Evolutionary conservation across 805 yeast genomes (phyloP).

Genomic region (Metschnikowia gruessii): DNA sequence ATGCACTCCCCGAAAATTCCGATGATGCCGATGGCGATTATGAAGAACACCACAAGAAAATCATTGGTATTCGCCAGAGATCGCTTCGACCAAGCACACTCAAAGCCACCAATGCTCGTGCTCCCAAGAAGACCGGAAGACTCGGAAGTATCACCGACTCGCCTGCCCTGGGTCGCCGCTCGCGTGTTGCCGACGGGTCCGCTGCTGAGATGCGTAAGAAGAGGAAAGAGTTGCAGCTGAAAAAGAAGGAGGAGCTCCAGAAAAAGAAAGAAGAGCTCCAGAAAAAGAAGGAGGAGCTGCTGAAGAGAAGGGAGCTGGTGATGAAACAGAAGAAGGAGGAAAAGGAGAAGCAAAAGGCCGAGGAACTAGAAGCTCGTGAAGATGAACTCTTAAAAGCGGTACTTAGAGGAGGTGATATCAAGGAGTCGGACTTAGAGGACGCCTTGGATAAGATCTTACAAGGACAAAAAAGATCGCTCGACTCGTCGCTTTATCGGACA

Average conservation of each 20-base stretch:
- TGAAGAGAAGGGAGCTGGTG: background rate
- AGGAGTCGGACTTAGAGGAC: constrained; percentile 24
- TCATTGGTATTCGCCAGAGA: background rate
- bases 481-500: constrained; percentile 19
- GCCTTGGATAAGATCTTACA: constrained; percentile 18
- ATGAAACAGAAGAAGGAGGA: constrained; percentile 1
- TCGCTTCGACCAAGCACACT: constrained; percentile 4
- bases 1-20: constrained; percentile 13
- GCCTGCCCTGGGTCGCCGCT: background rate
- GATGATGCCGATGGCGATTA: constrained; percentile 14
- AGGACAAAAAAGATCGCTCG: constrained; percentile 23
- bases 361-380: constrained; percentile 12
- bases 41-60: constrained; percentile 6
- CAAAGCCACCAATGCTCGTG: background rate
- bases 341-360: background rate
- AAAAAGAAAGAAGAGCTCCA: background rate
- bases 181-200: background rate
- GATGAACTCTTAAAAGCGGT: constrained; percentile 27
- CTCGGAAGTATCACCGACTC: constrained; percentile 9
- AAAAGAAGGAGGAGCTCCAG: background rate
- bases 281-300: background rate
- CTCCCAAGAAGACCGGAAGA: background rate
- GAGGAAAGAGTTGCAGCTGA: background rate
- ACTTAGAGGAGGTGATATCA: constrained; percentile 31
- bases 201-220: background rate